Evolutionary conservation across 768 basidiomycete genomes (phyloP).

Genomic region (Pulveroboletus sp.): DNA sequence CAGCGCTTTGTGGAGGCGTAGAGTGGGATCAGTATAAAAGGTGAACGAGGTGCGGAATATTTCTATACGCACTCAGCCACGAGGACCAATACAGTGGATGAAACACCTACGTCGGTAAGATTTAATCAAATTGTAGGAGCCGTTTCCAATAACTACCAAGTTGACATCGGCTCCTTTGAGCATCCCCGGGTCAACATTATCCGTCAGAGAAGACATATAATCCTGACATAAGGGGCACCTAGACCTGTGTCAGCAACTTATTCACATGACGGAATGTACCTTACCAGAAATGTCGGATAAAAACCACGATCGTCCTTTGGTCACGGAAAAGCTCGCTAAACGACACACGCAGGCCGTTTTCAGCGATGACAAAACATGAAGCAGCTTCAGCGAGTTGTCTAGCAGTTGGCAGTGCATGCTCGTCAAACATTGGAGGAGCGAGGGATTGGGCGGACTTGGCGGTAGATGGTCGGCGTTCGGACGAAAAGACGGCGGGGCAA

Average conservation of each 20-base stretch:
- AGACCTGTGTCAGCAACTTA: background rate
- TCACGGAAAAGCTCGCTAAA: conserved; percentile 66
- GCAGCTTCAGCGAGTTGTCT: conserved; percentile 59
- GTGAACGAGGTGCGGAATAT: conserved; percentile 69
- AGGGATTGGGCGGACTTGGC: conserved; percentile 11
- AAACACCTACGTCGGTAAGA: conserved; percentile 57
- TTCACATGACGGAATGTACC: conserved; percentile 9
- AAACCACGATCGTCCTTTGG: conserved; percentile 66
- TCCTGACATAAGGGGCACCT: conserved; percentile 84
- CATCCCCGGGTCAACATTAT: conserved; percentile 41
- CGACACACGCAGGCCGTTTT: conserved; percentile 57
- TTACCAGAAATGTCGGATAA: conserved; percentile 84
- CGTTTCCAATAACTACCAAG: conserved; percentile 74
- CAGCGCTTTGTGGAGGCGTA: conserved; percentile 63
- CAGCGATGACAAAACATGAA: conserved; percentile 56
- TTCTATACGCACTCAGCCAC: conserved; percentile 32
- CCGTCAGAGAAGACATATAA: conserved; percentile 69
- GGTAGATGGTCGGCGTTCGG: conserved; percentile 14
- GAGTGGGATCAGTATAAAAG: conserved; percentile 75
- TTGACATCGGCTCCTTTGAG: conserved; percentile 49
- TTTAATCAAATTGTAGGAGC: conserved; percentile 68
- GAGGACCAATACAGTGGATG: background rate
- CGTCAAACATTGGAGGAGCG: conserved; percentile 29
- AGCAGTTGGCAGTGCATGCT: conserved; percentile 48
- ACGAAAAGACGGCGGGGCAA: background rate